Evolutionary conservation across 345 rosid species (phyloP), one percentile per base, ranked within the genome.

Genomic region (Eucalyptus marginata): DNA sequence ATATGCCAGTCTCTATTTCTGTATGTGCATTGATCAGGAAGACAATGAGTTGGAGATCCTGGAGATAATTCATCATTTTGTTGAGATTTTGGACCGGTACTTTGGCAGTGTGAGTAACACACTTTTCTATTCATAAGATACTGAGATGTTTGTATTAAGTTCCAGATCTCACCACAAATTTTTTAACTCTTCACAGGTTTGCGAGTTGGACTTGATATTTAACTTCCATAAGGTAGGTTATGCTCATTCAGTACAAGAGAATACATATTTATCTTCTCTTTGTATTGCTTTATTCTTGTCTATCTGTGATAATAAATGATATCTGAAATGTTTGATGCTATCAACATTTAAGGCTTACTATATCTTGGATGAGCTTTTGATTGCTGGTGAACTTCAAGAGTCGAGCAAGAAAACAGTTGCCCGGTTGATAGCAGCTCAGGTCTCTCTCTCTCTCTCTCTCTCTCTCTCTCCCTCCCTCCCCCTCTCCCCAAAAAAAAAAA

Each of bases 301-400:
- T 46, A 5, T 76, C 84, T 11, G 84, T 76, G 47, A 40, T 7
- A 6, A 76, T 40, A 18, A 40, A 76, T 76, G 43, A 49, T 49
- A 40, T 79, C 64, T 29, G 27, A 86, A n/a, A n/a, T 86, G 87
- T 66, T 84, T 92, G 68, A 50, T 91, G 62, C 49, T 88, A 50
- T 90, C 88, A 44, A 87, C 51, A 47, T 91, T 51, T 86, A 85
- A 97, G 99, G 99, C 99, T 79, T 97, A 97, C 90, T 96, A 98
- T 89, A 93, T 96, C 92, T 90, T 98, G 94, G 99, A 97, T 90
- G 99, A 98, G 93, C 92, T 98, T 40, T 90, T 98, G 92, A 94
- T 97, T 88, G 99, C 99, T 18, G 99, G 99, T 5, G 99, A 98
- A 90, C 98, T 98, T 89, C 99, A 98, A 92, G 99, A 97, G 92